Evolutionary conservation across 805 yeast species (phyloP).

Genomic region (Candida ipomoeae): DNA sequence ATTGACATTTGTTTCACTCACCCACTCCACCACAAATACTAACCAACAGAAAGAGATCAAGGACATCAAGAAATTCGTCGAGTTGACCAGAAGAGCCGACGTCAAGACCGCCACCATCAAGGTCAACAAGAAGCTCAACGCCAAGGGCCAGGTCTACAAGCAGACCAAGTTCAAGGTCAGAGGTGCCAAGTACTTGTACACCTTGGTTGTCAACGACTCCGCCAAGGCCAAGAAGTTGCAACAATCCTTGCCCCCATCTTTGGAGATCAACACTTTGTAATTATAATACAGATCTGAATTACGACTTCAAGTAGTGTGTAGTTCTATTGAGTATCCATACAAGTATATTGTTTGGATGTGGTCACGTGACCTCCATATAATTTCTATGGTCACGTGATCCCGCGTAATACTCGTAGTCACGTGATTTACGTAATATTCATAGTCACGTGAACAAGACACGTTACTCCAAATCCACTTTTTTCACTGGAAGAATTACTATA

Average conservation of each 20-base stretch:
- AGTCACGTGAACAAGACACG: too few relatives aligned
- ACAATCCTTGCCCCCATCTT: conserved; percentile 95
- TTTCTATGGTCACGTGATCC: too few relatives aligned
- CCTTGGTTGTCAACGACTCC: conserved; percentile 91
- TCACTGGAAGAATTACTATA: too few relatives aligned
- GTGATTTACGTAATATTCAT: too few relatives aligned
- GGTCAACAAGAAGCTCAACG: conserved; percentile 80
- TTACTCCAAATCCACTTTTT: too few relatives aligned
- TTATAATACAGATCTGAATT: conserved; percentile 10
- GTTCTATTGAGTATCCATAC: too few relatives aligned
- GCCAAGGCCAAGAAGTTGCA: conserved; percentile 96
- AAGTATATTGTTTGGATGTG: too few relatives aligned
- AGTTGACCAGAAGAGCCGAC: conserved; percentile 94
- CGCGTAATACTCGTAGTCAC: too few relatives aligned
- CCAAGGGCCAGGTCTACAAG: conserved; percentile 78
- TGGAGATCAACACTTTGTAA: conserved; percentile 58
- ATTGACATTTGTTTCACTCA: too few relatives aligned
- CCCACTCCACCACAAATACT: conserved; percentile 5
- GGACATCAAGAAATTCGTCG: conserved; percentile 96
- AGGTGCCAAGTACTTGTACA: conserved; percentile 92
- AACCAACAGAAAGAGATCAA: conserved; percentile 65
- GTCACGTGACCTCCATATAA: too few relatives aligned
- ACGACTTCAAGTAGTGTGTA: not conserved
- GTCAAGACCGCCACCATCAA: conserved; percentile 91
- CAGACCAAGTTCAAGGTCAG: conserved; percentile 99